Conservation (phyloP, 1,139 yeast species). For the Sugiyamaella castrensis region DNA sequence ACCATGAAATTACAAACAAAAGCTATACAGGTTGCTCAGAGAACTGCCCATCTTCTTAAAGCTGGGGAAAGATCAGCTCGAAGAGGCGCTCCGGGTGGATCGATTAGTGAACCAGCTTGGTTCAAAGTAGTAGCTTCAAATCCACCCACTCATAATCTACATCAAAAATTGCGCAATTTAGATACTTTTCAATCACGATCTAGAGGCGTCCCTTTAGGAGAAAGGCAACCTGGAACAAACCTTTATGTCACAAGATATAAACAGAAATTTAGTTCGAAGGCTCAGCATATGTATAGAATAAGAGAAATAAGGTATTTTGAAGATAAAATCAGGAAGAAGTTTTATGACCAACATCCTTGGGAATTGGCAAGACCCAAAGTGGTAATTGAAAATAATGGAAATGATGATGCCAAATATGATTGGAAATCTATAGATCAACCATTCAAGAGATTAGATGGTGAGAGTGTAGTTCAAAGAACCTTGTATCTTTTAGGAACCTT, state of each 20-base stretch:
- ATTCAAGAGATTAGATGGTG: conserved; percentile 80
- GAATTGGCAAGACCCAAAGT: conserved; percentile 92
- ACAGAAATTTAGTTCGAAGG: conserved; percentile 30
- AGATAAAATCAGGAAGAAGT: conserved; percentile 75
- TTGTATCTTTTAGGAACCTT: conserved; percentile 57
- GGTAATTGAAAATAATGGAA: conserved; percentile 70
- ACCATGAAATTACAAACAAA: conserved; percentile 64
- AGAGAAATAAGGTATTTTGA: conserved; percentile 70
- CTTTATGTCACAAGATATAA: conserved; percentile 52
- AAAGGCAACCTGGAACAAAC: conserved; percentile 24
- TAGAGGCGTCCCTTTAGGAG: conserved; percentile 21
- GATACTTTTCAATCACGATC: conserved; percentile 34
- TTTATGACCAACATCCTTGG: conserved; percentile 97
- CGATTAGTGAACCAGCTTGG: conserved; percentile 78
- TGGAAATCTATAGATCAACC: conserved; percentile 80
- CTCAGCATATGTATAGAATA: conserved; percentile 49
- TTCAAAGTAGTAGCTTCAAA: conserved; percentile 73
- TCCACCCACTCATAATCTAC: conserved; percentile 69
- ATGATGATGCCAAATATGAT: conserved; percentile 52
- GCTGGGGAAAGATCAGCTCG: conserved; percentile 20
- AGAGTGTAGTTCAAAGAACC: conserved; percentile 90
- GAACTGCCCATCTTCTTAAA: conserved; percentile 36
- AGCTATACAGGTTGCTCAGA: conserved; percentile 63
- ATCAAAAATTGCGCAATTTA: conserved; percentile 45
- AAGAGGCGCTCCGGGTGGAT: conserved; percentile 35